A percentile compares a stretch with the other conserved stretches of the same genome.
Conservation (phyloP, 139 green algal species). For the Chlorella ohadii region DNA sequence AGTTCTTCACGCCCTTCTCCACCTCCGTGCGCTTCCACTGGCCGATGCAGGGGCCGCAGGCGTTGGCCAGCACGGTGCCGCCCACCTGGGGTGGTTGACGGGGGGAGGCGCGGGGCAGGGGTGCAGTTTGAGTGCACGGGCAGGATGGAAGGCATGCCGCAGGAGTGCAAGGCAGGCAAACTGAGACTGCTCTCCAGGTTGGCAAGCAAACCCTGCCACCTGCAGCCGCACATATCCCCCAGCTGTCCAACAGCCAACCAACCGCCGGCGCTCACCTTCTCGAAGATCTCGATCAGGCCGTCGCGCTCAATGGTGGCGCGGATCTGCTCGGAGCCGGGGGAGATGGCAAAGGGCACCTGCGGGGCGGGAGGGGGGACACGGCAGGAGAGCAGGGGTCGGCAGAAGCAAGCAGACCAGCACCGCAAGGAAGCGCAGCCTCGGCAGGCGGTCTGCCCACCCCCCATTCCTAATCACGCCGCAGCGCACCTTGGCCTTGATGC, state of each 20-base stretch:
- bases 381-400: too few species aligned
- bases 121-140: background rate
- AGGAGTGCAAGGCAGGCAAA: too few species aligned
- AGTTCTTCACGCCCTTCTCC: constrained; percentile 89
- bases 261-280: constrained; percentile 77
- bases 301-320: constrained; percentile 93
- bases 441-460: background rate
- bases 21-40: constrained; percentile 97
- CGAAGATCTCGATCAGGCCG: constrained; percentile 90
- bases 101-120: background rate
- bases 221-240: background rate
- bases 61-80: constrained; percentile 95
- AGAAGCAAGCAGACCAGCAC: too few species aligned
- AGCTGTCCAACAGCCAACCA: too few species aligned
- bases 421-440: background rate
- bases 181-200: too few species aligned
- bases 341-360: constrained; percentile 92
- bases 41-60: constrained; percentile 95
- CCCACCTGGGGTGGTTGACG: constrained; percentile 73
- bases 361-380: background rate
- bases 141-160: too few species aligned
- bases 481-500: constrained; percentile 84
- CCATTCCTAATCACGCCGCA: too few species aligned
- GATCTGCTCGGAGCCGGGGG: constrained; percentile 93
- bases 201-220: background rate